Base-by-base conservation (phyloP, 2,329 filamentous ascomycete genomes). In the Fusarium nelsonii region DNA sequence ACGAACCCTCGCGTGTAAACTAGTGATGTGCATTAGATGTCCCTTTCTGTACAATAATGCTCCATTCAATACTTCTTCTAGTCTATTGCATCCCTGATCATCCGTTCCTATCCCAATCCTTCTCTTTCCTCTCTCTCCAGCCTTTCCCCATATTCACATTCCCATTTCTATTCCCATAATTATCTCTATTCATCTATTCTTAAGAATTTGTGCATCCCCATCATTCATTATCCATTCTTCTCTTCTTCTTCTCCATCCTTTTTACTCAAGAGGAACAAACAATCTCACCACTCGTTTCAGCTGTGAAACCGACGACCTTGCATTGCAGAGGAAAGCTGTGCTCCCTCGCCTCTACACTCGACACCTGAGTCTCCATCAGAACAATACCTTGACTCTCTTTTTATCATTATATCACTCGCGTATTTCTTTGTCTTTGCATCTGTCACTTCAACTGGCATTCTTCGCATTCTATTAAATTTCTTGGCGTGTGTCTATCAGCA, bases 271-370 rank as follows among this genome's bases (percentile, higher is more conserved):
- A 64, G n/a, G 53, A 68, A 37, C 55, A 72, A 70, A 56, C 65
- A 74, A 68, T 37, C 52, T 45, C 53, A 58, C 40, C 62, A 45
- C 60, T 73, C 70, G 57, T 69, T 70, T 74, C 72, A 58, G 56
- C 48, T 70, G 70, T 73, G 59, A 51, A 65, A 73, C 72, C 45
- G 23, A 50, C 46, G 37, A 43, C 44, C 37, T 55, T 49, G 53
- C 49, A 56, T 23, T 23, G 23, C 23, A 23, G 39, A 66, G 68
- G 66, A 67, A 65, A 74, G 72, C 72, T 74, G 72, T 64, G 72
- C 72, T 74, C 65, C 72, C 70, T 70, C 57, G 43, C 61, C 48
- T 68, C 28, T 54, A 43, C 45, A 61, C 58, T 61, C 26, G 30
- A 63, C 56, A 43, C 43, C 33, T 33, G 23, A 57, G 28, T 16